A percentile compares a stretch with the other conserved stretches of the same genome.
Evolutionary conservation across 768 basidiomycete species (phyloP).

Genomic region (Cantharellus anzutake): DNA sequence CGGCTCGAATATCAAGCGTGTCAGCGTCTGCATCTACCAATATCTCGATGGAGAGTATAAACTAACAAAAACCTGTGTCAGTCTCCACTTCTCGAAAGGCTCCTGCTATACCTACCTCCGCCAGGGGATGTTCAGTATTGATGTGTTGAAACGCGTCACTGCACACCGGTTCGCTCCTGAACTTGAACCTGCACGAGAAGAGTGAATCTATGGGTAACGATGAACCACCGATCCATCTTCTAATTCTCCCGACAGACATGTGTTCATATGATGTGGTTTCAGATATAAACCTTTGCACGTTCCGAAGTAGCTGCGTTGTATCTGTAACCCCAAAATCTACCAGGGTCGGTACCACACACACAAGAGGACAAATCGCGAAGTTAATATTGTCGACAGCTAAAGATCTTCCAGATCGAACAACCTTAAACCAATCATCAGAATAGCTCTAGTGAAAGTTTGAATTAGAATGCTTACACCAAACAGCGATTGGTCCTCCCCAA

Average conservation of each 20-base stretch:
- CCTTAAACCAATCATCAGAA: background rate
- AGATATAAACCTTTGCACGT: background rate
- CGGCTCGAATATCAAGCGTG: slow-evolving; percentile 17
- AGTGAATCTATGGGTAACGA: background rate
- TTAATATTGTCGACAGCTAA: background rate
- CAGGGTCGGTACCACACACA: background rate
- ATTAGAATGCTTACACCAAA: background rate
- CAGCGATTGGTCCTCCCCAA: background rate
- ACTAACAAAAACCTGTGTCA: background rate
- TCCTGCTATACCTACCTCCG: background rate
- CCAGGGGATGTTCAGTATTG: background rate
- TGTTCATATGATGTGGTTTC: background rate
- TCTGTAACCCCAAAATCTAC: background rate
- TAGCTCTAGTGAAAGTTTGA: no score
- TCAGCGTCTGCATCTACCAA: slow-evolving; percentile 16
- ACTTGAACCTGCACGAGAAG: background rate
- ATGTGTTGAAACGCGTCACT: background rate
- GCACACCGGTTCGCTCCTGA: background rate
- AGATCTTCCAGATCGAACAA: background rate
- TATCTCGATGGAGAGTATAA: background rate
- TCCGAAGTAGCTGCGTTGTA: background rate
- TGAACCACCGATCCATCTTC: background rate
- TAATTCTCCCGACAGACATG: background rate
- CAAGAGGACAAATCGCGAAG: background rate
- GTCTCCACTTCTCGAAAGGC: background rate